phyloP scores from a whole-genome alignment of 768 basidiomycete species.

The Punctularia strigosozonata region DNA sequence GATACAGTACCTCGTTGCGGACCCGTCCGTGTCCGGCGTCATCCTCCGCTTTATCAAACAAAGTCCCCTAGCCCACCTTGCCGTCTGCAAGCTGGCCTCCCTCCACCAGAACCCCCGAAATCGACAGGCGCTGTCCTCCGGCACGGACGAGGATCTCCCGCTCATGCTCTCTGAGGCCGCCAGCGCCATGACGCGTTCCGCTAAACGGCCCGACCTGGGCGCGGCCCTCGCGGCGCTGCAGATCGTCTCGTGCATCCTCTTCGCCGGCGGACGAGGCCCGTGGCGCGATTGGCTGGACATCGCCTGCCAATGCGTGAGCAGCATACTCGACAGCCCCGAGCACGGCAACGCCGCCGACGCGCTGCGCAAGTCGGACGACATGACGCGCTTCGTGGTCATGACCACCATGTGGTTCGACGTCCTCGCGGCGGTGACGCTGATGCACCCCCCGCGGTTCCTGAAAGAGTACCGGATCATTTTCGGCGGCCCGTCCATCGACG shows the following conservation, averaged over 20 bases:
- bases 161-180: slow-evolving; percentile 12
- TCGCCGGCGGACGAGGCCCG: slow-evolving; percentile 59
- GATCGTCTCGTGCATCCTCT: slow-evolving; percentile 65
- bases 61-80: slow-evolving; percentile 37
- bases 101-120: slow-evolving; percentile 29
- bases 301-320: slow-evolving; percentile 43
- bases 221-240: slow-evolving; percentile 75
- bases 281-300: slow-evolving; percentile 61
- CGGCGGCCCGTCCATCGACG: slow-evolving; percentile 19
- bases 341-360: slow-evolving; percentile 30
- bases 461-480: slow-evolving; percentile 46
- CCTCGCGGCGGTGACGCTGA: slow-evolving; percentile 64
- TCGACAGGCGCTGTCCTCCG: slow-evolving; percentile 5
- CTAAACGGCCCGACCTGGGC: slow-evolving; percentile 32
- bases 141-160: slow-evolving; percentile 7
- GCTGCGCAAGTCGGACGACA: slow-evolving; percentile 33
- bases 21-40: slow-evolving; percentile 29
- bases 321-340: slow-evolving; percentile 27
- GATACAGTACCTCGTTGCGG: slow-evolving; percentile 62
- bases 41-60: slow-evolving; percentile 38
- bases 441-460: slow-evolving; percentile 44
- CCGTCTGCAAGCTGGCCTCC: slow-evolving; percentile 51
- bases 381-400: slow-evolving; percentile 64
- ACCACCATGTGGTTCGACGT: slow-evolving; percentile 86
- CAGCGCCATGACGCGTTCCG: slow-evolving; percentile 7